Evolutionary conservation across 306 rosid genomes (phyloP).

Genomic region (Vachellia collinsii): DNA sequence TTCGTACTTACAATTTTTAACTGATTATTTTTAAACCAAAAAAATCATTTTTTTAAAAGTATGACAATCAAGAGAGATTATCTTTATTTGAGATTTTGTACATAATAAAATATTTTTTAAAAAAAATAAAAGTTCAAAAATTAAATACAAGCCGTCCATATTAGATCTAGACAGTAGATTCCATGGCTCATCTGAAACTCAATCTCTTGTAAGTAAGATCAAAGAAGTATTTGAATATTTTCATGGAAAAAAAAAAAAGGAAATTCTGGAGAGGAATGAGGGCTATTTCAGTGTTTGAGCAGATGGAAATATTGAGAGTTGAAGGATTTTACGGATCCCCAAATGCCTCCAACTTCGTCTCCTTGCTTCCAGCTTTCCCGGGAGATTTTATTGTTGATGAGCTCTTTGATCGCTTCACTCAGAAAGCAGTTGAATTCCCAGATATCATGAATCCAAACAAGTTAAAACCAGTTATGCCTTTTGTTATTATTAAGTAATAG

Average conservation of each 20-base stretch:
- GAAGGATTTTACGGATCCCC: background rate
- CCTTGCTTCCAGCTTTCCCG: background rate
- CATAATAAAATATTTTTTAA: too few relatives aligned
- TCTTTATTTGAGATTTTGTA: too few relatives aligned
- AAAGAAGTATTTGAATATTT: too few relatives aligned
- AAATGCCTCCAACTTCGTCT: background rate
- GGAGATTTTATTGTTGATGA: conserved; percentile 24
- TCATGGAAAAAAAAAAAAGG: background rate
- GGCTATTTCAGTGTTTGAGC: conserved; percentile 1
- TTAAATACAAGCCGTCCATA: too few relatives aligned
- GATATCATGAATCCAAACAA: conserved; percentile 7
- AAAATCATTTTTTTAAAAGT: too few relatives aligned
- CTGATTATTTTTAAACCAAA: too few relatives aligned
- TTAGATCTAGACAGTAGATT: too few relatives aligned
- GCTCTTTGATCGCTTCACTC: conserved; percentile 18
- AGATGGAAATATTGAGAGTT: background rate
- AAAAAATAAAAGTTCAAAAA: too few relatives aligned
- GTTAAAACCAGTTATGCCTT: background rate
- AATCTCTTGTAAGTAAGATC: too few relatives aligned
- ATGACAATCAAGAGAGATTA: too few relatives aligned
- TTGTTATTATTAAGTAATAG: conserved; percentile 9
- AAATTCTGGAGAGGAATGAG: conserved; percentile 1
- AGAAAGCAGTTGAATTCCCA: conserved; percentile 30
- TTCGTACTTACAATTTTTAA: too few relatives aligned
- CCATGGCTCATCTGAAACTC: too few relatives aligned